A percentile compares a stretch with the other conserved stretches of the same genome.
Conservation (phyloP, 2,329 filamentous ascomycete species). For the Fusarium subglutinans region DNA sequence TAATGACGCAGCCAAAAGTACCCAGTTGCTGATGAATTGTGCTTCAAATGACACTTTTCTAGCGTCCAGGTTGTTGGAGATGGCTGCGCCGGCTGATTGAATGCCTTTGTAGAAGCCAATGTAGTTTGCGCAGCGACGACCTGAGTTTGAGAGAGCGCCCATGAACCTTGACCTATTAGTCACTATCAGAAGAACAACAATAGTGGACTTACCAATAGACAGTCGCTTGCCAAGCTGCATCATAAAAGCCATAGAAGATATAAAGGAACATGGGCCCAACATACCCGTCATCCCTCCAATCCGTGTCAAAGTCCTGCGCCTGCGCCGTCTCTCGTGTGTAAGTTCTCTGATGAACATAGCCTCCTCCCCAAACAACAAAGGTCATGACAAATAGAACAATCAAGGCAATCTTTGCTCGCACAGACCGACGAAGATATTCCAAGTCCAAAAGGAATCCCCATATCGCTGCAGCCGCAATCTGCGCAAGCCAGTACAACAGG, state of each 20-base stretch:
- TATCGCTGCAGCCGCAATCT: constrained; percentile 77
- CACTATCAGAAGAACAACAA: constrained; percentile 38
- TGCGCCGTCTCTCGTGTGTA: constrained; percentile 22
- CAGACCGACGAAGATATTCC: constrained; percentile 65
- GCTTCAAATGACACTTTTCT: constrained; percentile 66
- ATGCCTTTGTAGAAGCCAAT: constrained; percentile 90
- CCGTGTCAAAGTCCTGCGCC: constrained; percentile 42
- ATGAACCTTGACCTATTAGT: constrained; percentile 72
- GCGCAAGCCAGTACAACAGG: constrained; percentile 75
- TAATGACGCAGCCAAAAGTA: constrained; percentile 74
- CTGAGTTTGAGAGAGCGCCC: constrained; percentile 91
- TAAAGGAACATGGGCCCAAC: constrained; percentile 86
- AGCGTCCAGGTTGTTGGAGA: constrained; percentile 49
- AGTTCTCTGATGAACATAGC: constrained; percentile 75
- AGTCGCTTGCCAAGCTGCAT: constrained; percentile 88
- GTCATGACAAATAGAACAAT: constrained; percentile 72
- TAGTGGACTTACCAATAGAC: constrained; percentile 83
- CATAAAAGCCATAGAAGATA: constrained; percentile 90
- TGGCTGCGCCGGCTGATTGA: constrained; percentile 77
- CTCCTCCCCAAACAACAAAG: constrained; percentile 83
- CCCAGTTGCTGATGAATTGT: constrained; percentile 79
- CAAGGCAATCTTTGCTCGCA: constrained; percentile 74
- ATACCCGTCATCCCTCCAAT: constrained; percentile 74
- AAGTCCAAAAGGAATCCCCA: constrained; percentile 78
- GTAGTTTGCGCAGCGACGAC: constrained; percentile 89